These are phyloP conservation scores for Carallia brachiata DNA, from an alignment of 345 rosid species.

Conservation along the genomic window DNA sequence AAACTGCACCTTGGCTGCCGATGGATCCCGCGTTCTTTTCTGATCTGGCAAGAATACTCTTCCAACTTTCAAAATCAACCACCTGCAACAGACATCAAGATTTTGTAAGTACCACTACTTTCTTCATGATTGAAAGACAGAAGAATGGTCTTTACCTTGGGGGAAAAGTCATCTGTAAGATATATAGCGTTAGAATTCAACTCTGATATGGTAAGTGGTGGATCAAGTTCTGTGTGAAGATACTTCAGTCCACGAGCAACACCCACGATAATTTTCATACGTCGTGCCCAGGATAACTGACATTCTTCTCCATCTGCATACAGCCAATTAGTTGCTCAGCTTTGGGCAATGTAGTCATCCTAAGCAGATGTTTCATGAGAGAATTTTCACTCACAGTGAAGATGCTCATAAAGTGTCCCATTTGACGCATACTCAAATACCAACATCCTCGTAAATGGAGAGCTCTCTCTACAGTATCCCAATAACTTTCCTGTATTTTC, in stretches of 20 bases:
- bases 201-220: conserved; percentile 88
- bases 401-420: conserved; percentile 91
- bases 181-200: conserved; percentile 85
- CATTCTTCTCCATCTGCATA: conserved; percentile 87
- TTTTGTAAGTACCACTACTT: not conserved
- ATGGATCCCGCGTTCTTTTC: conserved; percentile 78
- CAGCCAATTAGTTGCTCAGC: conserved; percentile 12
- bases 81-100: conserved; percentile 45
- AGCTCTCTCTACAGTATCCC: conserved; percentile 82
- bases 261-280: conserved; percentile 87
- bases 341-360: conserved; percentile 10
- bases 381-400: conserved; percentile 69
- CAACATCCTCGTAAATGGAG: conserved; percentile 89
- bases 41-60: conserved; percentile 80
- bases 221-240: conserved; percentile 84
- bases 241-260: conserved; percentile 86
- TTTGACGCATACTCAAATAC: conserved; percentile 94
- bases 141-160: conserved; percentile 54
- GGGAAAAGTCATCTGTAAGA: conserved; percentile 93
- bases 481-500: conserved; percentile 77
- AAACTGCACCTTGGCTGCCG: conserved; percentile 68
- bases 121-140: not conserved
- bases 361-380: not conserved
- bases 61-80: conserved; percentile 98
- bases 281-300: conserved; percentile 78